phyloP scores from a whole-genome alignment of 2,329 filamentous ascomycete genomes.

The Podosphaera leucotricha region DNA sequence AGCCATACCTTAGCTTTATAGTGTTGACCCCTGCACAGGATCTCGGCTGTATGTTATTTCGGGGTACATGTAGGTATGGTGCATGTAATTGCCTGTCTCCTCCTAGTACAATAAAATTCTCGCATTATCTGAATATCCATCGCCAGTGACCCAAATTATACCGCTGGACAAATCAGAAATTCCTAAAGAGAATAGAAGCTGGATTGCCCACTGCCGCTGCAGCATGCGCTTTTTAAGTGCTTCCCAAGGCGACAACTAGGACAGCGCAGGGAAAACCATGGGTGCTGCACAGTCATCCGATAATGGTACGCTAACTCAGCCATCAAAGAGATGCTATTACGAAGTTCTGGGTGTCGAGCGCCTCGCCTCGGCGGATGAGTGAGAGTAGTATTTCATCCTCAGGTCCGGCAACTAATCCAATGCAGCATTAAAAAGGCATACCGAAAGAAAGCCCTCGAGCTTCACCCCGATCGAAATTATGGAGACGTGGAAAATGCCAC shows the following conservation, averaged over 20 bases:
- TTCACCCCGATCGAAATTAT: constrained; percentile 87
- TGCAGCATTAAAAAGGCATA: constrained; percentile 79
- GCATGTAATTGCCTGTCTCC: too few species aligned
- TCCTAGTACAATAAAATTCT: too few species aligned
- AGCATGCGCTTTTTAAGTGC: too few species aligned
- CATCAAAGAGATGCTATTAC: constrained; percentile 2
- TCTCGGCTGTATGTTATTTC: too few species aligned
- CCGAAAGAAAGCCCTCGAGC: constrained; percentile 66
- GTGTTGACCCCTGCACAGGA: too few species aligned
- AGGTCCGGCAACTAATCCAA: constrained; percentile 2
- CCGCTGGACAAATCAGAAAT: too few species aligned
- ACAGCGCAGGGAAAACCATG: background rate
- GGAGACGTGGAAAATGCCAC: constrained; percentile 69
- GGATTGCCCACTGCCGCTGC: too few species aligned
- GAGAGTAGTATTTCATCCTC: constrained; percentile 11
- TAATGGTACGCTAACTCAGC: background rate
- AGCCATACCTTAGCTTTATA: too few species aligned
- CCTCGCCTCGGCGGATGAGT: constrained; percentile 62
- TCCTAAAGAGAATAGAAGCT: too few species aligned
- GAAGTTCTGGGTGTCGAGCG: constrained; percentile 26
- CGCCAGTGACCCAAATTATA: too few species aligned
- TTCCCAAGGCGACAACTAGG: background rate
- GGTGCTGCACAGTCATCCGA: constrained; percentile 1
- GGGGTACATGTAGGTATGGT: too few species aligned
- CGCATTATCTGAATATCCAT: too few species aligned